These are phyloP conservation scores for Tricholoma sp. DNA, from an alignment of 768 basidiomycete genomes.

Conservation along the genomic window DNA sequence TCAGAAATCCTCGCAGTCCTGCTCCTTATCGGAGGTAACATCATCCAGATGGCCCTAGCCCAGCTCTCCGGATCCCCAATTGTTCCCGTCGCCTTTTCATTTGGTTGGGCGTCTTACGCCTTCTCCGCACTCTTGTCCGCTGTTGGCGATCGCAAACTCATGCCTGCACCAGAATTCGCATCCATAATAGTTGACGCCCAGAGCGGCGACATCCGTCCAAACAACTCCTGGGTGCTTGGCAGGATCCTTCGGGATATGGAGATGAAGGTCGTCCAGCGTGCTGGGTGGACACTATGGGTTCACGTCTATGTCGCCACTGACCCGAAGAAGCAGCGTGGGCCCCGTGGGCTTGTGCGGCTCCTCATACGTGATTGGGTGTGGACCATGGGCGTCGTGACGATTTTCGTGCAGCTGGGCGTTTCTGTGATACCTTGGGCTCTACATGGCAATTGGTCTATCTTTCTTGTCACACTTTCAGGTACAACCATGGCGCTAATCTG, in stretches of 20 bases:
- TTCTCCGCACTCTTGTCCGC: constrained; percentile 18
- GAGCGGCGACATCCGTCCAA: constrained; percentile 20
- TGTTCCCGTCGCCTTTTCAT: constrained; percentile 26
- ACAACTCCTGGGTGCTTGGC: constrained; percentile 22
- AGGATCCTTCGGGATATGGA: constrained; percentile 23
- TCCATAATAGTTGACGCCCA: constrained; percentile 13
- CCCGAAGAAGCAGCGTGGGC: constrained; percentile 3
- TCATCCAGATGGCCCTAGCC: constrained; percentile 24
- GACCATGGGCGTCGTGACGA: constrained; percentile 17
- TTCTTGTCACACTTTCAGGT: constrained; percentile 23
- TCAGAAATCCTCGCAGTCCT: constrained; percentile 21
- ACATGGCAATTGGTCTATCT: constrained; percentile 21
- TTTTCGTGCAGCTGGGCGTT: constrained; percentile 22
- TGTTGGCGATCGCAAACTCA: constrained; percentile 20
- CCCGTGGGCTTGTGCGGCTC: constrained; percentile 8
- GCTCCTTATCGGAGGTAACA: constrained; percentile 26
- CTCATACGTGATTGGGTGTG: constrained; percentile 23
- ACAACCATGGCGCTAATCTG: constrained; percentile 18
- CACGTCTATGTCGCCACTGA: constrained; percentile 17
- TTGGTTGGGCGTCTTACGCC: constrained; percentile 29
- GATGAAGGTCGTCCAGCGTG: neutral
- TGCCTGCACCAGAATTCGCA: constrained; percentile 20
- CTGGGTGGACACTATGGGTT: constrained; percentile 7
- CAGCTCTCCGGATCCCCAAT: constrained; percentile 16
- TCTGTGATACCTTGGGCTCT: constrained; percentile 21